Base-by-base conservation (phyloP, 805 yeast genomes). In the Yamadazyma laniorum region DNA sequence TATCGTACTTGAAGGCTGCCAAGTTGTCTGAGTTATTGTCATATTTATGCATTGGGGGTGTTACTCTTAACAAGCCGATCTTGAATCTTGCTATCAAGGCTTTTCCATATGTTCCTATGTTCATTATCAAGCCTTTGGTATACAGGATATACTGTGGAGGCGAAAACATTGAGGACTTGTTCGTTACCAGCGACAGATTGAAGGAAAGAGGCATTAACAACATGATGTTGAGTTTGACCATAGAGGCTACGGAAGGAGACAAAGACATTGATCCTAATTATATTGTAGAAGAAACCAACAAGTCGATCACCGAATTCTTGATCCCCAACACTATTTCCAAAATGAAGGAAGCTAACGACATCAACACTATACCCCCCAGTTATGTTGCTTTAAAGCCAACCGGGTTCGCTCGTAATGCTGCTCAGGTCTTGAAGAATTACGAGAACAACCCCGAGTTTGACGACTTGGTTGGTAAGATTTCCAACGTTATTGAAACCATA, bases 361-460 rank as follows among this genome's bases (percentile, higher is more conserved):
- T 82, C 47, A 82, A 85, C 57, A 71, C 77, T 12, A 77, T 91
- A 22, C 89, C 95, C 7, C 87, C 96, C 2, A 96, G 96, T 18
- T 90, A 87, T 61, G 85, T 88, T 40, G 98, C 96, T 3, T 69
- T 90, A 55, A 90, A 90, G 65, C 97, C 98, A 34, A 86, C 96
- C 18, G 98, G 97, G 2, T 72, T 91, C 48, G 79, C 86, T 42
- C 69, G 75, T 25, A 75, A 85, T 58, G 95, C 96, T 2, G 84
- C 85, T 11, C 72, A 77, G 15, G 85, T 85, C 7, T 70, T 90
- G 52, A 68, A 72, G 42, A 67, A 76, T 25, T 78, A 84, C 9
- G 75, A 65, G 28, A 63, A 69, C 14, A 53, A 57, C 43, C 53
- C 61, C 32, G 57, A 56, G 25, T 88, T 85, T 70, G 68, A 77